These are phyloP conservation scores for Apiotrichum veenhuisii DNA, from an alignment of 1,284 basidiomycete genomes.

Conservation along the genomic window DNA sequence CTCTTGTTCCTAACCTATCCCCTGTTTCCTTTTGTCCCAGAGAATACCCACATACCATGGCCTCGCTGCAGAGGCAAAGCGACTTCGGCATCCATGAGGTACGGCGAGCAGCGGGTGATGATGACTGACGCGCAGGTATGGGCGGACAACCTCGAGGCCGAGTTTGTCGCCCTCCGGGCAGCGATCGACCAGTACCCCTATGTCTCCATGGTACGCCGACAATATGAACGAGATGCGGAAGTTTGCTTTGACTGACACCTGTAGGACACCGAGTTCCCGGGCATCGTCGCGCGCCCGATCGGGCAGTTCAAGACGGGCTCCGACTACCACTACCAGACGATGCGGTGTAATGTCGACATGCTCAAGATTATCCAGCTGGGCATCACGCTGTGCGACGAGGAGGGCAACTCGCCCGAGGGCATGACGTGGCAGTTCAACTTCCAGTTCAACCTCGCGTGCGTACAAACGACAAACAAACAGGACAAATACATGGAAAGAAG, in stretches of 20 bases:
- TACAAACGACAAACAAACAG: neutral
- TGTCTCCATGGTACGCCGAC: constrained; percentile 78
- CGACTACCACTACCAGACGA: constrained; percentile 99
- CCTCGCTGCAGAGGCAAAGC: constrained; percentile 25
- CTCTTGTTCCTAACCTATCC: too few relatives aligned
- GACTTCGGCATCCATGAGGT: constrained; percentile 45
- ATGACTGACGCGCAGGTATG: constrained; percentile 59
- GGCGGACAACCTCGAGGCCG: constrained; percentile 85
- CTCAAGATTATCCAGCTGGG: constrained; percentile 97
- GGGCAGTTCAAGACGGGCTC: constrained; percentile 93
- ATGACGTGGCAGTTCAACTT: constrained; percentile 99
- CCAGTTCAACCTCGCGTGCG: constrained; percentile 82
- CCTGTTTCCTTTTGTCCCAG: too few relatives aligned
- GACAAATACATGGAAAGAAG: neutral
- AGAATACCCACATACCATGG: too few relatives aligned
- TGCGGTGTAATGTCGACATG: constrained; percentile 97
- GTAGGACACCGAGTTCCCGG: constrained; percentile 98
- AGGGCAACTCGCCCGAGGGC: constrained; percentile 83
- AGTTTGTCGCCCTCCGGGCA: constrained; percentile 82
- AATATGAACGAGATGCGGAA: too few relatives aligned
- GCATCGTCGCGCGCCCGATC: constrained; percentile 95
- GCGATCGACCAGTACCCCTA: constrained; percentile 87
- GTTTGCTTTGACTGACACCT: neutral
- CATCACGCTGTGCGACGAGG: constrained; percentile 87
- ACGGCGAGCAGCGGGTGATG: neutral